Evolutionary conservation across 164 flowering plant genomes (phyloP), one percentile per base, ranked within the genome.

Genomic region (Platanus orientalis): DNA sequence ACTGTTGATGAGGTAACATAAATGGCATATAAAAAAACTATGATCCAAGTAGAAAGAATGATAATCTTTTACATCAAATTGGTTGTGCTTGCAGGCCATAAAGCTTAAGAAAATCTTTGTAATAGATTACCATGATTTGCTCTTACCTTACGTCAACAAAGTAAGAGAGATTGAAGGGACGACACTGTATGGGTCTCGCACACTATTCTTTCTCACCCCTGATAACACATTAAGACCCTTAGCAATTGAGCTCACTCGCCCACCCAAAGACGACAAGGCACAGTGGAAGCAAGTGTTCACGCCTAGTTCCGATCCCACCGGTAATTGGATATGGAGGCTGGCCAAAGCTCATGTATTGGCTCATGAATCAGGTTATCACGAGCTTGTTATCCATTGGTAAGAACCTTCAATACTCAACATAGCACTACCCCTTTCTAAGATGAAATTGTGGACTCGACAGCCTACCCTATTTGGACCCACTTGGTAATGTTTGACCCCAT

Each of bases 161-260:
- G 75, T 75, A 26, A 65, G 75, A 30, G 56, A 65, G 51, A 12
- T 65, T 9, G 26, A 71, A 23, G 75, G 70, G n/a, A 72, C 73
- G 3, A 75, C 73, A 1, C 24, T 69, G 11, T 75, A 75, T 25
- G 79, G 73, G 23, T 71, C 79, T 4, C 20, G 75, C 21, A 69
- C 73, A 0, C 10, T 75, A 2, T 71, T 75, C 62, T 71, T 71
- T 64, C 53, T 75, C 3, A 74, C 56, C 10, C 55, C 60, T 12
- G 47, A 28, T 0, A 63, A 58, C 54, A 72, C 79, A 7, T 62
- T 80, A 44, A 78, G 48, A 73, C 80, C 80, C 7, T 16, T 80
- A 6, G 82, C 80, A 27, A 78, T 78, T 58, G 84, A 80, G 51
- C 75, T 80, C 16, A 71, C 73, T 28, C 70, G 80, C 14, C 84